phyloP scores from a whole-genome alignment of 1,284 basidiomycete genomes.

The Malassezia arunalokei region DNA sequence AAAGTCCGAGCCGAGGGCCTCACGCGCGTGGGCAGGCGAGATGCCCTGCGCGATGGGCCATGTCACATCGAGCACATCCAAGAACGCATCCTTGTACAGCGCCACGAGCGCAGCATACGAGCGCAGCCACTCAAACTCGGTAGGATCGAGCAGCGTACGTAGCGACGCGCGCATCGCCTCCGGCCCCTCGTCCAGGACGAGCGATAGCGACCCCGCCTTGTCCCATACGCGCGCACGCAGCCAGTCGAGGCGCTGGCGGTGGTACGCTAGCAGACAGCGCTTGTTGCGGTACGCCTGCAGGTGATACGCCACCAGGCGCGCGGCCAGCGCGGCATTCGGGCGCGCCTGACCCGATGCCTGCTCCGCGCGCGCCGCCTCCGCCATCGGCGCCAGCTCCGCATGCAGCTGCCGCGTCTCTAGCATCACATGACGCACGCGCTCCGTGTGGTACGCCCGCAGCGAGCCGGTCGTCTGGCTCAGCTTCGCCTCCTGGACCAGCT shows the following conservation, averaged over 20 bases:
- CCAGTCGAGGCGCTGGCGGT: constrained; percentile 66
- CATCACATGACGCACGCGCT: constrained; percentile 68
- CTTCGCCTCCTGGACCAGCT: constrained; percentile 72
- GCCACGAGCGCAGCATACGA: constrained; percentile 69
- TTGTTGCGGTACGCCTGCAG: constrained; percentile 80
- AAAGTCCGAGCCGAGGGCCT: constrained; percentile 37
- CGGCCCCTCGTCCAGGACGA: constrained; percentile 56
- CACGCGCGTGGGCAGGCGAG: background rate
- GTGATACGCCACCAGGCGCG: constrained; percentile 70
- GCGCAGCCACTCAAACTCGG: constrained; percentile 79
- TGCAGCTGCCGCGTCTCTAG: constrained; percentile 82
- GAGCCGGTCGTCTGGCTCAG: constrained; percentile 69
- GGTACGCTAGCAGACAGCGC: constrained; percentile 82
- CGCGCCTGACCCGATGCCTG: constrained; percentile 37
- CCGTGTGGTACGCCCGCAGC: constrained; percentile 81
- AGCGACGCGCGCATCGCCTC: constrained; percentile 52
- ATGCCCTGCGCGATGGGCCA: constrained; percentile 13
- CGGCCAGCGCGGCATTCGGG: constrained; percentile 49
- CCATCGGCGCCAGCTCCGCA: constrained; percentile 49
- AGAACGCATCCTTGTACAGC: constrained; percentile 71
- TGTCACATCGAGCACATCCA: constrained; percentile 53
- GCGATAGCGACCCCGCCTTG: constrained; percentile 77
- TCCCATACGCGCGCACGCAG: constrained; percentile 78
- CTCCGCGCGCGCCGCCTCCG: constrained; percentile 47
- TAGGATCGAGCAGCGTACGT: constrained; percentile 66